Evolutionary conservation across 805 yeast species (phyloP), one percentile per base, ranked within the genome.

Genomic region (Starmerella etchellsii): DNA sequence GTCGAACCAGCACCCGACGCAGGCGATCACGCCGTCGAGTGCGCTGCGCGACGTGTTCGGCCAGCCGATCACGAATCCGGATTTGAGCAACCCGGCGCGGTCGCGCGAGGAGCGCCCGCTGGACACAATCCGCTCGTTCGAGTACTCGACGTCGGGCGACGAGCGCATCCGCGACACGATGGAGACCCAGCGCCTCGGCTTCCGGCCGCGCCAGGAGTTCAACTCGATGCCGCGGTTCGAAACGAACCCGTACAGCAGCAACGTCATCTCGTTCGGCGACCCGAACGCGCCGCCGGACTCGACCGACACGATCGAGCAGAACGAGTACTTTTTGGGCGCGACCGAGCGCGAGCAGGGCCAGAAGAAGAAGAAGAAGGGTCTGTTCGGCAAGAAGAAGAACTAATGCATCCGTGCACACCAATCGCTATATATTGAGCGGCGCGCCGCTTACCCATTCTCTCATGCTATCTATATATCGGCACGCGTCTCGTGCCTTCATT

Each of bases 61-160:
- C 18, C 72, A 73, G 44, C 74, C 78, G 6, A 91, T 91, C 54
- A 57, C 57, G 2, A 74, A 74, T 48, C 81, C 93, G 7, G 99
- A 91, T 59, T 69, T 80, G 51, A 83, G 94, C 29, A 91, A 91
- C 58, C 99, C 99, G 23, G 78, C 95, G 6, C 73, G 99, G 55
- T 64, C 81, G 18, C 74, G 98, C 61, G 88, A 87, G 60, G 99
- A 91, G 63, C 74, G 99, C 55, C 99, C 99, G 3, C 66, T 91
- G 54, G 99, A 93, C 60, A 91, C 99, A 2, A 87, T 91, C 54
- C 71, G 97, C 53, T 70, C 82, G 4, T 91, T 91, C 62, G 97
- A 91, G 66, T 91, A 79, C 57, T 78, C 96, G 29, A 85, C 91
- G 49, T 83, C 95, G 6, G 95, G 95, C 39, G 98, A 91, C 60